These are phyloP conservation scores for Chenopodium suecicum DNA, from an alignment of 148 eudicot genomes.

Conservation along the genomic window DNA sequence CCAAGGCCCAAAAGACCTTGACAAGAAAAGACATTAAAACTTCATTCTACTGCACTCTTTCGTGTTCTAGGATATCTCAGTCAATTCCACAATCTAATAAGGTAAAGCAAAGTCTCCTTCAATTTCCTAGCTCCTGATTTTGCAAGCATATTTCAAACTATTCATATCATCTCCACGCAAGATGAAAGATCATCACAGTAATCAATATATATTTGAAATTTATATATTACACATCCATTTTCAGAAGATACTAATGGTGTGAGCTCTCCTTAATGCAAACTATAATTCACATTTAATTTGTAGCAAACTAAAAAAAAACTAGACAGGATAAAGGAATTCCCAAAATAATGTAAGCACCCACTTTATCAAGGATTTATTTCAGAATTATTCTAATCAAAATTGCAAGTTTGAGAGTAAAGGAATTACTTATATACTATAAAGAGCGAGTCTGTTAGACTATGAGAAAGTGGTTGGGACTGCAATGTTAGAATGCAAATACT, in stretches of 20 bases:
- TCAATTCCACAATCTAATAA: neutral
- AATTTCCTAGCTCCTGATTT: too few species aligned
- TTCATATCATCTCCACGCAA: too few species aligned
- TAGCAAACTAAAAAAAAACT: neutral
- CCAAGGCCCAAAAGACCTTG: neutral
- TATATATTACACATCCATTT: too few species aligned
- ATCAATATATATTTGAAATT: too few species aligned
- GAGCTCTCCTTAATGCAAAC: too few species aligned
- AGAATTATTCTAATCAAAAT: neutral
- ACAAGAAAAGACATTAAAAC: neutral
- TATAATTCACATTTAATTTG: neutral
- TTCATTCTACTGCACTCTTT: neutral
- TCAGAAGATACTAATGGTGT: too few species aligned
- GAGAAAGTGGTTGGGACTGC: too few species aligned
- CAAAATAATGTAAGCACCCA: neutral
- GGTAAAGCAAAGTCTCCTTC: neutral
- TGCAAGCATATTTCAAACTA: too few species aligned
- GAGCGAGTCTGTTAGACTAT: too few species aligned
- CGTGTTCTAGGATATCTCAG: neutral
- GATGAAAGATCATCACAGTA: too few species aligned
- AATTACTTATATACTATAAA: too few species aligned
- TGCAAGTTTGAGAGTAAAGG: neutral
- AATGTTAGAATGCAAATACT: too few species aligned
- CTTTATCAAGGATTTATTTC: neutral
- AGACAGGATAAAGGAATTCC: neutral